Base-by-base conservation (phyloP, 306 rosid genomes). In the Psophocarpus tetragonolobus region DNA sequence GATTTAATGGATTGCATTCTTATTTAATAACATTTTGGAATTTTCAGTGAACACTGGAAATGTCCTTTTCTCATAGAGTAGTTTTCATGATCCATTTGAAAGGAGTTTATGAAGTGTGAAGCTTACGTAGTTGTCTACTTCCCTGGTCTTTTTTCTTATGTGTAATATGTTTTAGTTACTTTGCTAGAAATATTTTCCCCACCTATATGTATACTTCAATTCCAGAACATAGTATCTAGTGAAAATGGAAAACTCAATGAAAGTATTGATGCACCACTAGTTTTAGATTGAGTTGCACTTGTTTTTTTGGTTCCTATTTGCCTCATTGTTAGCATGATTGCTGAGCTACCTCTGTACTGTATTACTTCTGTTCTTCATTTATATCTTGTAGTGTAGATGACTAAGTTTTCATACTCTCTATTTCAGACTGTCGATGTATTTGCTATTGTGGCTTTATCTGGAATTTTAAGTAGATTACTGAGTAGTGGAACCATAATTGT, bases 371-470 rank as follows among this genome's bases (percentile, higher is more conserved):
- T 54, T 45, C 21, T 57, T 27, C 80, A 17, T 73, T 66, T 75
- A 1, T 69, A 50, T 54, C 71, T 26, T 69, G 32, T 33, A 74
- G 15, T 27, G 44, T 83, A 42, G 63, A 56, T 83, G 83, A 82
- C 85, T 73, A 78, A 56, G 64, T 36, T 68, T 86, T 64, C 38
- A 66, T 74, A 24, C 75, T 82, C 74, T 90, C 68, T 85, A 77
- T 92, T 89, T 83, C 97, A 95, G 98, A 92, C 98, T 74, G 97
- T 95, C 89, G 98, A 95, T 88, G 98, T 95, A 79, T 95, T 95
- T 92, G 97, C 97, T 83, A 88, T 92, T 89, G 97, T 95, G 89
- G 96, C 97, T 84, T 91, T 95, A 86, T 95, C 97, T 91, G 98
- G 98, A 88, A 91, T 95, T 88, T 84, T 95, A 44, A 88, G 97